Evolutionary conservation across 1,284 basidiomycete species (phyloP), one percentile per base, ranked within the genome.

Genomic region (Hortiboletus rubellus): DNA sequence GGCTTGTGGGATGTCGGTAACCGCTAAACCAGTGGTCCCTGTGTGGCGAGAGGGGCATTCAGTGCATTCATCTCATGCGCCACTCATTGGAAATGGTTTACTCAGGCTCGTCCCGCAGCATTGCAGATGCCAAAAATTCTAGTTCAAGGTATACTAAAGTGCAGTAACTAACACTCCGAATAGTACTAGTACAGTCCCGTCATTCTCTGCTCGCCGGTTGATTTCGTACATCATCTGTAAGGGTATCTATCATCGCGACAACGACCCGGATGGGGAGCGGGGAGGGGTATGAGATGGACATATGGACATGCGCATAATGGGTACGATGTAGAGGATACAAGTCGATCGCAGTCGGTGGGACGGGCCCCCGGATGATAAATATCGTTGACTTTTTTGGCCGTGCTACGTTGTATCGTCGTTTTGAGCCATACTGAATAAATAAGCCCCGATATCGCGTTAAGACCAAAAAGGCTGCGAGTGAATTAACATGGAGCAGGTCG

Each of bases 91-190:
- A 37, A 15, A 12, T 27, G 27, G 27, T 27, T 27, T 27, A 7
- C 27, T 10, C 60, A 50, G 14, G 24, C 50, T 52, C 40, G 40
- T 48, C 50, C 30, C 46, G 15, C 45, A 52, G 24, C 36, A 38
- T 18, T 42, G 52, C 15, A 38, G 47, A 49, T 60, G 60, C 60
- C 69, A 72, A 69, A 68, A 72, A 64, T 69, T 70, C 71, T 69
- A 72, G 59, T 72, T 72, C 71, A 65, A 69, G 71, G 71, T 73
- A 69, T 69, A 69, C 70, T 72, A 71, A 61, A 52, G 59, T 68
- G 67, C 56, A 49, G 30, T 57, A 69, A 68, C 58, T 68, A 71
- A 68, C 64, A 67, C 54, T 68, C 69, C 66, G 36, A 55, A 56
- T 71, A 58, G 55, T 72, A 69, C 55, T 69, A 57, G 70, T 69